Percentiles rank a stretch among this genome's conserved stretches.
phyloP scores from a whole-genome alignment of 179 eudicot species.

The Carnegiea gigantea region DNA sequence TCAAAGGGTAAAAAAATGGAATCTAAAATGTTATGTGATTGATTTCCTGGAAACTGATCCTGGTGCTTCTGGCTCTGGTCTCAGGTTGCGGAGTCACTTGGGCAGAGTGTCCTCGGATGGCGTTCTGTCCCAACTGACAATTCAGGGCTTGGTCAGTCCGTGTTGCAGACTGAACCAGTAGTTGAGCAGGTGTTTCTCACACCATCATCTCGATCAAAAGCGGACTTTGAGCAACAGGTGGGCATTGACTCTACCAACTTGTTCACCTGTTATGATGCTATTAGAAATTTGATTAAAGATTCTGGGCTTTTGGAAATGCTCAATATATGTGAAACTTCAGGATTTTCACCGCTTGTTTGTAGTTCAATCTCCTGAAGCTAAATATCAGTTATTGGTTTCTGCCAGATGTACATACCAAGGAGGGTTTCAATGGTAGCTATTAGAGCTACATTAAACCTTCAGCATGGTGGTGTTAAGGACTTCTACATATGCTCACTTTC shows the following conservation, averaged over 20 bases:
- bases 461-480: conserved; percentile 81
- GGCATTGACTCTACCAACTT: neutral
- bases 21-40: neutral
- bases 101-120: conserved; percentile 97
- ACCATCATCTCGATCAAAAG: conserved; percentile 69
- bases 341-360: neutral
- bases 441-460: conserved; percentile 93
- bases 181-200: conserved; percentile 98
- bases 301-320: neutral
- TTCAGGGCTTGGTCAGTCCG: conserved; percentile 86
- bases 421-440: conserved; percentile 96
- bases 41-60: neutral
- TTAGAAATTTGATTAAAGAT: neutral
- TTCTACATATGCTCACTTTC: conserved; percentile 98
- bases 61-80: conserved; percentile 7
- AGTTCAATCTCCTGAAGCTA: neutral
- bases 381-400: conserved; percentile 2
- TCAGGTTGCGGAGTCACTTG: conserved; percentile 93
- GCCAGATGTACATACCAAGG: conserved; percentile 89
- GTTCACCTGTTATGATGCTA: neutral
- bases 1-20: too few species aligned
- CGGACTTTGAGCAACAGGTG: conserved; percentile 93
- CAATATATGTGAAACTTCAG: neutral
- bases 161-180: conserved; percentile 90
- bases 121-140: conserved; percentile 87